Percentiles rank a stretch among this genome's conserved stretches.
These are phyloP conservation scores for Skeletonema tropicum DNA, from an alignment of 108 stramenopile genomes.

Conservation along the genomic window DNA sequence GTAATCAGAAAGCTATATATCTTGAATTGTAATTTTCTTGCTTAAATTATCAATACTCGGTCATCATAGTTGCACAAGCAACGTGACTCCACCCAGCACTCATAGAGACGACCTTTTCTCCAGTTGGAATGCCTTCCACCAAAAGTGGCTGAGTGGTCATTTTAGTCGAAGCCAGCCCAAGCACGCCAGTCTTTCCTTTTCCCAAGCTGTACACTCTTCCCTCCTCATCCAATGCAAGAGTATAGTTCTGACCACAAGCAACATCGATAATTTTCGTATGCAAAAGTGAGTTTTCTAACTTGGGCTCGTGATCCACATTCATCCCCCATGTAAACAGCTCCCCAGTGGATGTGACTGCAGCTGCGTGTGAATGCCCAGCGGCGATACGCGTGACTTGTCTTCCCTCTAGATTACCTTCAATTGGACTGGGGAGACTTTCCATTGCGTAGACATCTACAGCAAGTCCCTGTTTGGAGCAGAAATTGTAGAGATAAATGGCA, in stretches of 20 bases:
- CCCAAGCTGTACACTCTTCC: conserved; percentile 70
- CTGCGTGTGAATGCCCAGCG: conserved; percentile 86
- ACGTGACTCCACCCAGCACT: conserved; percentile 80
- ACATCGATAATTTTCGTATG: conserved; percentile 76
- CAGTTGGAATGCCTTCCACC: conserved; percentile 57
- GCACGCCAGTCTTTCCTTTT: conserved; percentile 79
- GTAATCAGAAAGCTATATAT: too few relatives aligned
- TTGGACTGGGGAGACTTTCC: conserved; percentile 72
- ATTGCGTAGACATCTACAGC: conserved; percentile 90
- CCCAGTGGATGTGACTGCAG: conserved; percentile 82
- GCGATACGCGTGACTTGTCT: conserved; percentile 72
- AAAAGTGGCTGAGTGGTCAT: conserved; percentile 61
- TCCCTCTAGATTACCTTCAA: conserved; percentile 75
- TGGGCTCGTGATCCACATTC: conserved; percentile 73
- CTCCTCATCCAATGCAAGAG: conserved; percentile 71
- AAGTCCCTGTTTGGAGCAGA: conserved; percentile 46
- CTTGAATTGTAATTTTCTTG: neutral
- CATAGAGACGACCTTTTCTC: conserved; percentile 51
- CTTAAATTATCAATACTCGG: neutral
- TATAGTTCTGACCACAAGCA: conserved; percentile 79
- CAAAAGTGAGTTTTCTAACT: conserved; percentile 61
- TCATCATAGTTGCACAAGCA: conserved; percentile 49
- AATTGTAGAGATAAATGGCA: neutral
- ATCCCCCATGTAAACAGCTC: conserved; percentile 93
- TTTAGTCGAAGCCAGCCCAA: conserved; percentile 64